Conservation (phyloP, 2,329 filamentous ascomycete genomes). For the Periconia sp. region DNA sequence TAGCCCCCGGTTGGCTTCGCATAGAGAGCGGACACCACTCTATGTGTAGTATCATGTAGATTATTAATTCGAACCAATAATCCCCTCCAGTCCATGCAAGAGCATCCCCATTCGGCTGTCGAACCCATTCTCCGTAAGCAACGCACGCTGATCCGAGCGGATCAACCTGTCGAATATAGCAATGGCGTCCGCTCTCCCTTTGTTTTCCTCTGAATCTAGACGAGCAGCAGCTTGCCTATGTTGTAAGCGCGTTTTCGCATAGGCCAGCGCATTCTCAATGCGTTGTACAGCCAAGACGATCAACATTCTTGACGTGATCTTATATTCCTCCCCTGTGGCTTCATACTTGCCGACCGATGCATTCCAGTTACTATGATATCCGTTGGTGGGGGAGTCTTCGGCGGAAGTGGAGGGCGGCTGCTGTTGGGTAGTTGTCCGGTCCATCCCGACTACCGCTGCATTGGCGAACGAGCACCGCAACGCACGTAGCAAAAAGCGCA, state of each 20-base stretch:
- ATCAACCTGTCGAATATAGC: background rate
- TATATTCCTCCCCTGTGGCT: background rate
- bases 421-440: background rate
- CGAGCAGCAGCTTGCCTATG: background rate
- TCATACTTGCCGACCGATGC: background rate
- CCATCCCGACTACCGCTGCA: too few species aligned
- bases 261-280: background rate
- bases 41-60: too few species aligned
- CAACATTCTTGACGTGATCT: background rate
- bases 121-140: background rate
- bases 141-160: background rate
- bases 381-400: background rate
- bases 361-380: background rate
- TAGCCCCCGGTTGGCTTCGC: too few species aligned
- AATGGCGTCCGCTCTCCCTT: background rate
- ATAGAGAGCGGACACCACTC: too few species aligned
- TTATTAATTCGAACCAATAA: too few species aligned
- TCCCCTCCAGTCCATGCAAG: background rate
- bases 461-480: background rate
- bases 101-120: background rate
- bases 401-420: background rate
- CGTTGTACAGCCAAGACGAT: background rate
- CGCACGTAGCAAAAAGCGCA: background rate
- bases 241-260: background rate
- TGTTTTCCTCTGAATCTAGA: background rate